Evolutionary conservation across 495 filamentous ascomycete genomes (phyloP).

Genomic region (Letharia lupina): DNA sequence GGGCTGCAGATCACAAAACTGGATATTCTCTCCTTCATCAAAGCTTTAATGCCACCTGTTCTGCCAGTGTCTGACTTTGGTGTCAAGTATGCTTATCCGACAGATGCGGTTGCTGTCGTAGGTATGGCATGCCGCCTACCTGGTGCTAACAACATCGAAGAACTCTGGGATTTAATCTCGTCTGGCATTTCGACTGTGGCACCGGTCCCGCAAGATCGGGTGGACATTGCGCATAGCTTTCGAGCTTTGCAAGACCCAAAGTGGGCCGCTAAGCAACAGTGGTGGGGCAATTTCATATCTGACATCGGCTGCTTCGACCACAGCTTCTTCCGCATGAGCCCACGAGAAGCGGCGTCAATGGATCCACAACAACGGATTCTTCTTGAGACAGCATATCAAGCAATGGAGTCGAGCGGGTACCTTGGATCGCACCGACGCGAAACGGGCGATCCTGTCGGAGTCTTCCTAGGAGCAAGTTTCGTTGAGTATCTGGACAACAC

Average conservation of each 20-base stretch:
- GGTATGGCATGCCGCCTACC: slow-evolving; percentile 39
- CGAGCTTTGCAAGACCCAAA: slow-evolving; percentile 19
- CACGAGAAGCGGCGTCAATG: slow-evolving; percentile 40
- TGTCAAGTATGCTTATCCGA: slow-evolving; percentile 6
- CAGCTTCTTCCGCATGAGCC: slow-evolving; percentile 43
- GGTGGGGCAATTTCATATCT: slow-evolving; percentile 40
- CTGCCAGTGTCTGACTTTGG: slow-evolving; percentile 5
- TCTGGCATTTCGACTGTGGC: slow-evolving; percentile 18
- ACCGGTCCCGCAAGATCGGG: slow-evolving; percentile 21
- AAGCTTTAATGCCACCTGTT: slow-evolving; percentile 14
- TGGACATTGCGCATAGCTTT: slow-evolving; percentile 17
- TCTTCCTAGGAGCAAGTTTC: slow-evolving; percentile 30
- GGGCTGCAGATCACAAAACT: slow-evolving; percentile 23
- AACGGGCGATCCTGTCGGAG: slow-evolving; percentile 28
- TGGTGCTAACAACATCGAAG: slow-evolving; percentile 33
- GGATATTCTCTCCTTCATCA: slow-evolving; percentile 14
- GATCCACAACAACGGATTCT: slow-evolving; percentile 47
- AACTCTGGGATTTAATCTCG: slow-evolving; percentile 36
- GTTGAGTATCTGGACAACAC: slow-evolving; percentile 34
- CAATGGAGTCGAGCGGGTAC: slow-evolving; percentile 40
- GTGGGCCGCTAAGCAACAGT: slow-evolving; percentile 9
- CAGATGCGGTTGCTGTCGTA: slow-evolving; percentile 32
- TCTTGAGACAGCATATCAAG: slow-evolving; percentile 43
- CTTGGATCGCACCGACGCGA: slow-evolving; percentile 21
- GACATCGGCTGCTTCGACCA: slow-evolving; percentile 43